Percentiles rank a stretch among this genome's conserved stretches.
Conservation (phyloP, 805 yeast genomes). For the Jamesozyma gamospora region DNA sequence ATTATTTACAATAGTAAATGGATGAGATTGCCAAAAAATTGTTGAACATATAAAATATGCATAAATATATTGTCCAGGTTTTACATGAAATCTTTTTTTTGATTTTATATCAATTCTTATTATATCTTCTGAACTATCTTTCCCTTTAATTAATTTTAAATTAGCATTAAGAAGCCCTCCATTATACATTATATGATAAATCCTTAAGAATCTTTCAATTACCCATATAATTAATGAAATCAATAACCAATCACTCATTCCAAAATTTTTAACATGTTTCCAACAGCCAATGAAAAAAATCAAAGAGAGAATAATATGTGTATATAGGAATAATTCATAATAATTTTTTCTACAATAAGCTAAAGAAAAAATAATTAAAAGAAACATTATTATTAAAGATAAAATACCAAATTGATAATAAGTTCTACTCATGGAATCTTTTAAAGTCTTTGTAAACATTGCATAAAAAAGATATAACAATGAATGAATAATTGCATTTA, state of each 20-base stretch:
- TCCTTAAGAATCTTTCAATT: slow-evolving; percentile 32
- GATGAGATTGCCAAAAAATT: slow-evolving; percentile 49
- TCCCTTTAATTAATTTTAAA: slow-evolving; percentile 8
- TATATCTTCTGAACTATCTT: slow-evolving; percentile 5
- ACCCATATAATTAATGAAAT: slow-evolving; percentile 34
- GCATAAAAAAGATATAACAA: slow-evolving; percentile 32
- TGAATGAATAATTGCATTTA: slow-evolving; percentile 33
- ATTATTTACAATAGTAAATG: slow-evolving; percentile 41
- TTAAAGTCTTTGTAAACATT: slow-evolving; percentile 9
- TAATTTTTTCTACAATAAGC: slow-evolving; percentile 27
- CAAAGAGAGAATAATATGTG: slow-evolving; percentile 35
- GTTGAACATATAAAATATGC: slow-evolving; percentile 38
- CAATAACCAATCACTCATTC: slow-evolving; percentile 35
- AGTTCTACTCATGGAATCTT: slow-evolving; percentile 5
- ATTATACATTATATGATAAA: slow-evolving; percentile 23
- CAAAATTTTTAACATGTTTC: slow-evolving; percentile 37
- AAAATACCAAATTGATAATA: slow-evolving; percentile 38
- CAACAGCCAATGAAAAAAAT: slow-evolving; percentile 37
- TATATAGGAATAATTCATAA: slow-evolving; percentile 39
- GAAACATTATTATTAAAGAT: slow-evolving; percentile 23
- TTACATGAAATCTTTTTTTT: slow-evolving; percentile 17
- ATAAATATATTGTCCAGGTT: slow-evolving; percentile 38
- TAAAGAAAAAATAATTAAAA: slow-evolving; percentile 26
- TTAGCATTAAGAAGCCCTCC: slow-evolving; percentile 15
- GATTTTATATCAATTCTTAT: slow-evolving; percentile 10